A percentile compares a stretch with the other conserved stretches of the same genome.
These are phyloP conservation scores for Teratosphaeria gauchensis DNA, from an alignment of 2,329 filamentous ascomycete genomes.

Conservation along the genomic window DNA sequence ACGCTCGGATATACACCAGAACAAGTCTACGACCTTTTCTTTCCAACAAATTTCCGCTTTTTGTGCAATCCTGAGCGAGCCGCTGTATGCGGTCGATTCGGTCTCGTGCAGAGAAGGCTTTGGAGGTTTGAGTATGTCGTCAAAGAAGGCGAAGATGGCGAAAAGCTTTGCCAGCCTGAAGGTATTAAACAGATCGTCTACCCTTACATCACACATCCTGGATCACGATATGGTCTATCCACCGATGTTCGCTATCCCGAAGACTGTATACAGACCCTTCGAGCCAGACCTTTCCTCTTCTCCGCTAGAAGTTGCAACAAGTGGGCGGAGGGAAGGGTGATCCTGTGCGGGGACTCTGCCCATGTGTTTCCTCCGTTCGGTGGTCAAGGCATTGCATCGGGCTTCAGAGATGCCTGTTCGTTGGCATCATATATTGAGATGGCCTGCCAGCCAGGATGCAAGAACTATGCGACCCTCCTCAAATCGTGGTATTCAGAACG, in stretches of 20 bases:
- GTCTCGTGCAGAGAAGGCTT: conserved; percentile 30
- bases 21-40: conserved; percentile 41
- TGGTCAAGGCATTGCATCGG: conserved; percentile 34
- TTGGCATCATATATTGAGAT: conserved; percentile 29
- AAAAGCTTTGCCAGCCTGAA: not conserved
- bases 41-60: conserved; percentile 37
- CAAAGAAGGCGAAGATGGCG: conserved; percentile 1
- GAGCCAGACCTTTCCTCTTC: conserved; percentile 39
- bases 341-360: conserved; percentile 42
- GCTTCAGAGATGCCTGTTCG: conserved; percentile 30
- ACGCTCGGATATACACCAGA: conserved; percentile 36
- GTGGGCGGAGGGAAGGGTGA: conserved; percentile 34
- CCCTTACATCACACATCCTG: conserved; percentile 4
- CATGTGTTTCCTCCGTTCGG: conserved; percentile 45
- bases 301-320: conserved; percentile 36
- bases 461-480: not conserved
- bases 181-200: conserved; percentile 1
- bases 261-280: conserved; percentile 39
- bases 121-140: conserved; percentile 17
- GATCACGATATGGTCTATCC: conserved; percentile 1
- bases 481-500: conserved; percentile 3
- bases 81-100: conserved; percentile 38
- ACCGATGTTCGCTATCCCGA: conserved; percentile 2
- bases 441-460: not conserved
- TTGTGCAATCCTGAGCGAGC: conserved; percentile 32